These are phyloP conservation scores for Hawksworthiomyces lignivorus DNA, from an alignment of 2,329 filamentous ascomycete species.

Conservation along the genomic window DNA sequence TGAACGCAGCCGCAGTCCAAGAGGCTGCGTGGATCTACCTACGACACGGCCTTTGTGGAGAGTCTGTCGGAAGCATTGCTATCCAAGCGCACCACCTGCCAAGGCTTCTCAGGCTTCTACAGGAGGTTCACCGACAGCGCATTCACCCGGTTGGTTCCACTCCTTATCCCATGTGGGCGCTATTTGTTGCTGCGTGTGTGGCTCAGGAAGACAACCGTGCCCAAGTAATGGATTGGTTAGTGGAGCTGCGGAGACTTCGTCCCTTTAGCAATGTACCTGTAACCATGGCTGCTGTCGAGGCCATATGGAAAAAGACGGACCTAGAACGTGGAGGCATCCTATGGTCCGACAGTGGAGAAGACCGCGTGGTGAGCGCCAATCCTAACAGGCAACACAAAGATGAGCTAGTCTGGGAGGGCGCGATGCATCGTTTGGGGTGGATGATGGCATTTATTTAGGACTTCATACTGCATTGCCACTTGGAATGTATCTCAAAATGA, in stretches of 20 bases:
- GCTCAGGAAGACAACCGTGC: slow-evolving; percentile 3
- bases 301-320: slow-evolving; percentile 6
- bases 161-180: slow-evolving; percentile 8
- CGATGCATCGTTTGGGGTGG: slow-evolving; percentile 5
- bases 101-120: neutral
- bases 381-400: neutral
- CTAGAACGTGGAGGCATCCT: neutral
- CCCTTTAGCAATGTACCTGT: slow-evolving; percentile 8
- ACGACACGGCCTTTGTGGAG: neutral
- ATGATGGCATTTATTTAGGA: slow-evolving; percentile 2
- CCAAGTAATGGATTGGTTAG: neutral
- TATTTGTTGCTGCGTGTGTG: slow-evolving; percentile 7
- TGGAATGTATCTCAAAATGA: too few species aligned
- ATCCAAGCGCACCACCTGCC: slow-evolving; percentile 4
- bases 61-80: neutral
- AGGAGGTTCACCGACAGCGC: neutral
- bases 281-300: neutral
- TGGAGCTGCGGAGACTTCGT: neutral
- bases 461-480: too few species aligned
- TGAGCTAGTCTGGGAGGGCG: slow-evolving; percentile 3
- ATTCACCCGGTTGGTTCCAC: slow-evolving; percentile 4
- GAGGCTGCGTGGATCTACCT: slow-evolving; percentile 7
- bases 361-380: neutral
- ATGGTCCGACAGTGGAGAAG: neutral
- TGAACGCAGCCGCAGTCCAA: slow-evolving; percentile 1